Base-by-base conservation (phyloP, 1,284 basidiomycete species). In the Malassezia sympodialis region DNA sequence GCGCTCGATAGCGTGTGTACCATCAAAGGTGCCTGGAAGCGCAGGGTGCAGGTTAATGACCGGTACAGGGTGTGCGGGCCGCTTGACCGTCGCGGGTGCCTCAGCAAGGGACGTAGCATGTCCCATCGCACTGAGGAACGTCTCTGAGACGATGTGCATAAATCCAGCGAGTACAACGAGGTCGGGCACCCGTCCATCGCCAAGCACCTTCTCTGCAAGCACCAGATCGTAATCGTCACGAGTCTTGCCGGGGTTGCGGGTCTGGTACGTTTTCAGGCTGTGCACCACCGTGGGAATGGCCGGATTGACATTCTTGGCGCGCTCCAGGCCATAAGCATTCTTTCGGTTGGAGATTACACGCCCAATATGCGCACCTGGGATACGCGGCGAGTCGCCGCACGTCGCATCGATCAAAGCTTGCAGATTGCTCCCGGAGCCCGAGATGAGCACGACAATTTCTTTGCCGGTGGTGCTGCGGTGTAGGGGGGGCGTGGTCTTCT, bases 31-130 rank as follows among this genome's bases (percentile, higher is more conserved):
- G 0, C 88, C 88, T 0, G 94, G 94, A 2, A 98, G 79, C 5
- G 93, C 94, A 8, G 94, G 93, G 70, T 98, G 94, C 10, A 98
- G 79, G 74, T 98, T 98, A 79, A 98, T 94, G 63, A 94, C 87
- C 0, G 88, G 86, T 6, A 93, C 83, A 5, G 81, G 79, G 51
- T 77, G 54, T 1, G 28, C 49, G 1, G 63, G 66, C n/a, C 56
- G 56, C 17, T 47, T 15, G 30, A 59, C 61, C 17, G 64, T 50
- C 5, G 59, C 61, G 1, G 53, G 65, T 5, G 61, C 60, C 27
- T 42, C 47, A 23, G 41, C 45, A 21, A 65, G 49, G n/a, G 51
- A 56, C 15, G 68, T 66, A 23, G 49, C 48, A 49, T 69, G 66
- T 11, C 66, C 71, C 10, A 73, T 45, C 1, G 64, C 69, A 48